phyloP scores from a whole-genome alignment of 768 basidiomycete genomes.

The Dacryopinax spathularia region DNA sequence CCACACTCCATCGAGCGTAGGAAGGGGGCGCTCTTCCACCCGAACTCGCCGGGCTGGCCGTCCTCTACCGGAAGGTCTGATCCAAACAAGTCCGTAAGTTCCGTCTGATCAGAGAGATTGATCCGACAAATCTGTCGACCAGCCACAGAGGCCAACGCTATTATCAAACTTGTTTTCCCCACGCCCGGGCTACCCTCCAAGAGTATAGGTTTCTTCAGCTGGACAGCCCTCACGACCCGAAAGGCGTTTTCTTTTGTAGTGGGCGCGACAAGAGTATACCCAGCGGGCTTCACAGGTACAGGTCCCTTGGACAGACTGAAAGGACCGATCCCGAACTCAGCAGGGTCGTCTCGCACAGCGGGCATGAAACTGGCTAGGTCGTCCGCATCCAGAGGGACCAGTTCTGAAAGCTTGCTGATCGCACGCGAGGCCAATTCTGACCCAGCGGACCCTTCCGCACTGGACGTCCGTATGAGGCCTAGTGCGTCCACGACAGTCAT shows the following conservation, averaged over 20 bases:
- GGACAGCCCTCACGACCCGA: conserved; percentile 79
- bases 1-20: conserved; percentile 86
- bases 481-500: conserved; percentile 89
- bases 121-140: conserved; percentile 78
- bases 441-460: background rate
- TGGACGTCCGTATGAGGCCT: conserved; percentile 35
- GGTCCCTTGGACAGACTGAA: conserved; percentile 59
- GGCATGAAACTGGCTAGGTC: background rate
- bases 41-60: conserved; percentile 79
- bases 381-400: conserved; percentile 36
- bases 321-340: conserved; percentile 46
- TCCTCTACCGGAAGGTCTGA: conserved; percentile 92
- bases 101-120: conserved; percentile 96
- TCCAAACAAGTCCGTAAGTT: conserved; percentile 89
- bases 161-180: conserved; percentile 87
- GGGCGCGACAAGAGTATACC: conserved; percentile 75
- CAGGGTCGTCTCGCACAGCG: conserved; percentile 9
- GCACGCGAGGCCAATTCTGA: conserved; percentile 22
- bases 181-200: conserved; percentile 97
- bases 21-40: conserved; percentile 96
- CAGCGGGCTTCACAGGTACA: conserved; percentile 21
- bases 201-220: conserved; percentile 79
- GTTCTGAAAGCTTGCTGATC: conserved; percentile 35
- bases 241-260: conserved; percentile 79
- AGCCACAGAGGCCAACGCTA: conserved; percentile 66